phyloP scores from a whole-genome alignment of 345 rosid genomes.

The Triadica sebifera region DNA sequence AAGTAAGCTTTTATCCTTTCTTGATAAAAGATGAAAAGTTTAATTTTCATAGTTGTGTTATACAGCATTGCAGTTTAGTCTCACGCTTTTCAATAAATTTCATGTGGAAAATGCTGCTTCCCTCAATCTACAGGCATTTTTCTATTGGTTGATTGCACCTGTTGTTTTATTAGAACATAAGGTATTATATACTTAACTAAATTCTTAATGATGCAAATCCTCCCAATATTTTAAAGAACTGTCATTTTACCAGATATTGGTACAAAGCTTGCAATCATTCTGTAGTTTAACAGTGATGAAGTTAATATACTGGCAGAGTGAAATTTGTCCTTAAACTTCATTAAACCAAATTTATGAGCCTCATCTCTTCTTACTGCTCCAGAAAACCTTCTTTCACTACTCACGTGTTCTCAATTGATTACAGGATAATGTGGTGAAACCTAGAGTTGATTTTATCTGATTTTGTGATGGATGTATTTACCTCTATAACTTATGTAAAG shows the following conservation, averaged over 20 bases:
- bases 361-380: neutral
- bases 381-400: neutral
- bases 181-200: neutral
- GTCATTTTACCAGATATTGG: neutral
- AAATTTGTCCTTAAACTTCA: neutral
- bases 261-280: neutral
- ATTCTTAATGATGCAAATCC: neutral
- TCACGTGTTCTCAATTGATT: neutral
- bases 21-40: neutral
- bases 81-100: neutral
- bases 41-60: neutral
- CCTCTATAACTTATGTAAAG: neutral
- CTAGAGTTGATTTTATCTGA: neutral
- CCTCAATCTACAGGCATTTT: neutral
- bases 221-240: neutral
- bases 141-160: neutral
- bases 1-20: conserved; percentile 46
- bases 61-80: neutral
- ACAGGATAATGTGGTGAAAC: neutral
- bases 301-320: neutral
- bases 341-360: neutral
- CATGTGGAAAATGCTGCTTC: neutral
- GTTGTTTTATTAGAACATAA: neutral
- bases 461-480: neutral
- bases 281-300: neutral